Evolutionary conservation across 1,139 yeast genomes (phyloP), one percentile per base, ranked within the genome.

Genomic region (Wickerhamomyces sp.): DNA sequence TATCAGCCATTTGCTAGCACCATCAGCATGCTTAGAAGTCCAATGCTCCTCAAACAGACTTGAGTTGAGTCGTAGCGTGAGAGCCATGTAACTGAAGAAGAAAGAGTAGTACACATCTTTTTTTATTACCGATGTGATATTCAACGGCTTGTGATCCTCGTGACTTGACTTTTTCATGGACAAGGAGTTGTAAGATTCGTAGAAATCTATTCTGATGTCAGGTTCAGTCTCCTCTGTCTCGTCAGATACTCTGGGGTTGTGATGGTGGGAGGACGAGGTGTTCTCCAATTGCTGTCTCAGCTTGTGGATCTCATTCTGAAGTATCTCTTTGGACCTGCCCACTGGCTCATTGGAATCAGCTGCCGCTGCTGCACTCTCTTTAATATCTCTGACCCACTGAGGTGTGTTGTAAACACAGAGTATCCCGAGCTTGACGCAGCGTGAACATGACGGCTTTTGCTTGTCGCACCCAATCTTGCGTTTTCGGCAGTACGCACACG

Each of bases 391-490:
- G 15, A 40, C 41, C 46, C 45, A 42, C 10, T 35, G 31, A 2
- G 44, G 31, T 2, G 39, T 16, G 5, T 27, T 32, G 24, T 42
- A 42, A 10, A 15, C 33, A 26, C 48, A 45, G 11, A 30, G 31
- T 4, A 40, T 31, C 5, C 38, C 37, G 11, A 40, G 31, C 17
- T 30, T 33, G 6, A 19, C 12, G 28, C 50, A 46, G 8, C 33
- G 28, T 3, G 39, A 22, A 23, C 50, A 46, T 3, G 23, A n/a
- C 2, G 50, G 50, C 12, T 38, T 32, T 7, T 5, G 28, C 24
- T 36, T 45, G 21, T 45, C 44, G 33, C 51, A 46, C 28, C 40
- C 41, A 33, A 42, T 39, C 39, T 45, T 45, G 5, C 49, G 31
- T 16, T 37, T 35, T 16, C 41, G 41, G 37, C 51, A 45, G 21